These are phyloP conservation scores for Hypsizygus ulmarius DNA, from an alignment of 1,284 basidiomycete species.

Conservation along the genomic window DNA sequence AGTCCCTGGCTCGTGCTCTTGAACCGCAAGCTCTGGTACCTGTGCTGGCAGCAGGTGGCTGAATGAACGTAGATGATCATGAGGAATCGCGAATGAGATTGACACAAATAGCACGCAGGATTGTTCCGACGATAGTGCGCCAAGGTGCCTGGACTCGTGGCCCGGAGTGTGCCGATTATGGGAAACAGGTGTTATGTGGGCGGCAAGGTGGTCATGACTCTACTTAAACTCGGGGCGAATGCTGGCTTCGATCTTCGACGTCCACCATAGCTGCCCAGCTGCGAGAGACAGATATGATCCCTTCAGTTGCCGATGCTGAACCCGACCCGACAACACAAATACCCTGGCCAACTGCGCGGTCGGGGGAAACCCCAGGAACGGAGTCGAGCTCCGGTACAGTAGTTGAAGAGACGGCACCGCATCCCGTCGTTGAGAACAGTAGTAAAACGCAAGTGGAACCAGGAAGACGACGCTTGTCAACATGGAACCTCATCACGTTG, in stretches of 20 bases:
- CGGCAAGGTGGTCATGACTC: constrained; percentile 10
- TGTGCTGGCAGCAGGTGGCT: no score
- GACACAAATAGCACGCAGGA: neutral
- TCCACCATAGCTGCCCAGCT: constrained; percentile 14
- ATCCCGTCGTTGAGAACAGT: constrained; percentile 22
- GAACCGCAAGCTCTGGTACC: no score
- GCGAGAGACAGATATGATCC: constrained; percentile 43
- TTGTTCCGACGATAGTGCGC: neutral
- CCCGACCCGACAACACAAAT: constrained; percentile 73
- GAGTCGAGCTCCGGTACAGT: constrained; percentile 17
- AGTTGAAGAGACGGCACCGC: constrained; percentile 12
- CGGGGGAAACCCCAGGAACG: constrained; percentile 28
- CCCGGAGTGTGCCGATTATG: constrained; percentile 24
- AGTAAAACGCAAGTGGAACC: constrained; percentile 18
- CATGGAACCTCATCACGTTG: constrained; percentile 72
- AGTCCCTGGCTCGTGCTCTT: constrained; percentile 11
- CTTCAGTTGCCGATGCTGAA: constrained; percentile 55
- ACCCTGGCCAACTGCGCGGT: constrained; percentile 65
- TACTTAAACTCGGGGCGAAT: constrained; percentile 18
- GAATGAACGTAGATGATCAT: no score
- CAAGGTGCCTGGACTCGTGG: constrained; percentile 5
- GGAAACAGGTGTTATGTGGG: constrained; percentile 11
- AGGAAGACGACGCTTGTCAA: constrained; percentile 48
- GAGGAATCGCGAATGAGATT: no score
- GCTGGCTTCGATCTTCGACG: constrained; percentile 16